Base-by-base conservation (phyloP, 1,139 yeast species). In the Candida sp. region DNA sequence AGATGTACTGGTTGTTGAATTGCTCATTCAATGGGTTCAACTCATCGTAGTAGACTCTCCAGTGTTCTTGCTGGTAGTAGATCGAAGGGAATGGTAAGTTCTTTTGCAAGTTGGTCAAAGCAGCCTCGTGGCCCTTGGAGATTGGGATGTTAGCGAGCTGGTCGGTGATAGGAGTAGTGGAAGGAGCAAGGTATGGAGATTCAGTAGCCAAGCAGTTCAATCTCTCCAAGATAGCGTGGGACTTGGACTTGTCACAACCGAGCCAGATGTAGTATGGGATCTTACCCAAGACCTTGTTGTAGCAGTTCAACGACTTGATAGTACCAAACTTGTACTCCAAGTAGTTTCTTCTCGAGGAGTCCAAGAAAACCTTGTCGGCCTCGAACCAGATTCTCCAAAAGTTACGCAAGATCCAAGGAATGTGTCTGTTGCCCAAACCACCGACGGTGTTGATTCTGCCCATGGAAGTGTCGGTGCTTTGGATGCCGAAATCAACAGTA, bases 321-420 rank as follows among this genome's bases (percentile, higher is more conserved):
- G 96, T 89, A 42, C 96, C 96, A 62, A 88, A 88, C 60, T 83
- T 81, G 69, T 89, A 88, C 67, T 89, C 96, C 63, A 89, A 78
- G 68, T 88, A 89, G 63, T 87, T 91, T 71, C 96, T 83, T 70
- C 96, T 83, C 5, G 92, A 80, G 38, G 92, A 85, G 63, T 89
- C 96, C 59, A 89, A 77, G 61, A 84, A 87, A 3, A 89, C 96
- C 57, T 86, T 81, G 67, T 89, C 96, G 50, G 88, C 87, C 68
- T 89, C 96, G 68, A 89, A 89, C 96, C 96, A 89, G 49, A 86
- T 75, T 64, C 92, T 80, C 96, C 96, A 89, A 65, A 89, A 89
- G 42, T 90, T 87, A 65, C 96, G 77, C 49, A 83, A 77, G 50
- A 86, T 57, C 96, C 96, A 89, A 38, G 91, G 86, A 55, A 84